These are phyloP conservation scores for Phanerochaete carnosa DNA, from an alignment of 768 basidiomycete species.

Conservation along the genomic window DNA sequence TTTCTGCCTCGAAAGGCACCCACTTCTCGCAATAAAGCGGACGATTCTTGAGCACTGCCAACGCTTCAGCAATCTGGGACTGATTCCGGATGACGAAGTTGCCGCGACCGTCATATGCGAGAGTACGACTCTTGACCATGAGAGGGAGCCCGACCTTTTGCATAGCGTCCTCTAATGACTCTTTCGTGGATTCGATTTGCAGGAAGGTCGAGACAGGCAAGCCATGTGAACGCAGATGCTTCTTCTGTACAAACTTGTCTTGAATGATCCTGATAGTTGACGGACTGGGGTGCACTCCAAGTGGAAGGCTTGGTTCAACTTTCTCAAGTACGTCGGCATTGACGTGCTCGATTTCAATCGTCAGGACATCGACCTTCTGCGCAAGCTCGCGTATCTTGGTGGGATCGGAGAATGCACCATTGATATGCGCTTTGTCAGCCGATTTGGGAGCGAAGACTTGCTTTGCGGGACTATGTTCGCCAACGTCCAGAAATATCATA, in stretches of 20 bases:
- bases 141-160: constrained; percentile 73
- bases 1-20: constrained; percentile 85
- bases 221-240: constrained; percentile 46
- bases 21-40: constrained; percentile 93
- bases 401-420: constrained; percentile 86
- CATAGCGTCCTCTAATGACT: constrained; percentile 51
- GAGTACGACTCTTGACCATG: constrained; percentile 94
- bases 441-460: constrained; percentile 65
- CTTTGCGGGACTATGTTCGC: constrained; percentile 82
- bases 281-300: constrained; percentile 67
- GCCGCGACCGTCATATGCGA: constrained; percentile 95
- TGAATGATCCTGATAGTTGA: constrained; percentile 84
- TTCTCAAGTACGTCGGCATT: constrained; percentile 71
- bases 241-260: constrained; percentile 65
- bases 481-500: constrained; percentile 81
- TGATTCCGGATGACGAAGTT: constrained; percentile 73
- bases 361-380: constrained; percentile 77
- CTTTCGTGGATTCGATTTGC: constrained; percentile 49
- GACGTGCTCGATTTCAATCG: constrained; percentile 97
- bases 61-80: constrained; percentile 46
- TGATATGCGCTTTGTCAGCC: constrained; percentile 58
- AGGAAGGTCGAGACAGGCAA: constrained; percentile 60
- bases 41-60: constrained; percentile 60
- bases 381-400: constrained; percentile 79
- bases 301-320: constrained; percentile 38